phyloP scores from a whole-genome alignment of 805 yeast species.

The Starmerella sp. region DNA sequence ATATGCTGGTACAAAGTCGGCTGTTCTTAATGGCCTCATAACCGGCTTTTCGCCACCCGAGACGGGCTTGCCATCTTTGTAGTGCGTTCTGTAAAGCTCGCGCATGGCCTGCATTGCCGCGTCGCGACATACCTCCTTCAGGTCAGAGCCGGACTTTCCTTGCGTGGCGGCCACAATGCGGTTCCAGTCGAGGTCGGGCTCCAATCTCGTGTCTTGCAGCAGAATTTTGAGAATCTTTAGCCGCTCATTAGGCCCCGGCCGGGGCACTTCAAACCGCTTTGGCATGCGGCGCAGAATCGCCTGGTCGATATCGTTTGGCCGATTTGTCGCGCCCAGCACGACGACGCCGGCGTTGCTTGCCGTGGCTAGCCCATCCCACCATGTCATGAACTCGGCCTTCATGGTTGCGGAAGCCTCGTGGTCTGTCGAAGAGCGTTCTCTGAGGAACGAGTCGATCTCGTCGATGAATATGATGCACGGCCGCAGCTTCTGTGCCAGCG shows the following conservation, averaged over 20 bases:
- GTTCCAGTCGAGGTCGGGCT: slow-evolving; percentile 48
- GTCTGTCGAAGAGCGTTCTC: slow-evolving; percentile 73
- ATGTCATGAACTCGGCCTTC: slow-evolving; percentile 93
- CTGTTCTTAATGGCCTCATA: slow-evolving; percentile 52
- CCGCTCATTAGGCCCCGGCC: slow-evolving; percentile 63
- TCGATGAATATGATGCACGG: slow-evolving; percentile 94
- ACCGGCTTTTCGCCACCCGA: slow-evolving; percentile 21
- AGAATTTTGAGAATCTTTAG: slow-evolving; percentile 57
- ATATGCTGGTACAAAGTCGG: slow-evolving; percentile 39
- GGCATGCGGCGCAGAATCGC: slow-evolving; percentile 93
- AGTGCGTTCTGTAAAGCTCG: slow-evolving; percentile 50
- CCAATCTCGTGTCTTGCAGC: slow-evolving; percentile 53
- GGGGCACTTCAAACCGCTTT: slow-evolving; percentile 65
- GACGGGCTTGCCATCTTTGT: not conserved
- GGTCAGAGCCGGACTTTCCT: slow-evolving; percentile 82
- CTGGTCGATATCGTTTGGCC: slow-evolving; percentile 81
- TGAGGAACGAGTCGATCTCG: slow-evolving; percentile 86
- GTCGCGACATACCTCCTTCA: slow-evolving; percentile 81
- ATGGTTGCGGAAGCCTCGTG: slow-evolving; percentile 93
- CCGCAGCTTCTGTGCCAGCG: slow-evolving; percentile 76
- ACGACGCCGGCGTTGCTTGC: slow-evolving; percentile 53
- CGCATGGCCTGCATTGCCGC: slow-evolving; percentile 86
- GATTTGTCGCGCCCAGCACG: slow-evolving; percentile 89
- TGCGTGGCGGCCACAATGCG: slow-evolving; percentile 51
- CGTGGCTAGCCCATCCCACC: slow-evolving; percentile 87